Evolutionary conservation across 148 eudicot genomes (phyloP), one percentile per base, ranked within the genome.

Genomic region (Salicornia ramosissima): DNA sequence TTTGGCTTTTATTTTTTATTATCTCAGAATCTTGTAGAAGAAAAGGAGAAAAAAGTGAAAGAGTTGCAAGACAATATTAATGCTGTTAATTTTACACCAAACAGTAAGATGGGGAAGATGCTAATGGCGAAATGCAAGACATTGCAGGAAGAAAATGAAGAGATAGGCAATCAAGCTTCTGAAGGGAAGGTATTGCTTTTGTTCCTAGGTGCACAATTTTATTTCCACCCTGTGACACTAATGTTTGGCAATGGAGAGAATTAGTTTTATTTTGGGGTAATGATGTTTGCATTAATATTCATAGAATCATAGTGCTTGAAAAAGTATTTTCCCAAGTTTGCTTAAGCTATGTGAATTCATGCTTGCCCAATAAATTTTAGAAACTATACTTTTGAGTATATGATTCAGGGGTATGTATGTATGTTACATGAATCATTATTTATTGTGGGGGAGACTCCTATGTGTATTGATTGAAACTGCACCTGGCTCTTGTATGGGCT

Each of bases 101-200:
- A 83, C 70, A 95, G 99, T 81, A 95, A 95, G 81, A 86, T 89
- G 96, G 99, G 99, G 9, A 91, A 86, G 82, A 83, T 85, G 88
- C 82, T 95, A 59, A 91, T 95, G 97, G 96, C 90, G 1, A 91
- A 92, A 78, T 95, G 99, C 78, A 87, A 84, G 83, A 87, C 91
- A 58, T 79, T 95, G 77, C 96, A 87, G 71, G 91, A 89, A 80
- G 99, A 95, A 87, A 95, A 95, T 79, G 99, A 91, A 81, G 99
- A 95, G 82, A 95, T 95, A 42, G 99, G 99, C 51, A 87, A 87
- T 75, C 97, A 87, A 83, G 94, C 97, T 63, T 91, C 90, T 58
- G 99, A 95, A 75, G 99, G 99, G 74, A 95, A 91, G 99, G 99
- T 95, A 84, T 36, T 68, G 54, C 24, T 40, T 47, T 18, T 42